These are phyloP conservation scores for Pholiota adiposa DNA, from an alignment of 1,284 basidiomycete species.

Conservation along the genomic window DNA sequence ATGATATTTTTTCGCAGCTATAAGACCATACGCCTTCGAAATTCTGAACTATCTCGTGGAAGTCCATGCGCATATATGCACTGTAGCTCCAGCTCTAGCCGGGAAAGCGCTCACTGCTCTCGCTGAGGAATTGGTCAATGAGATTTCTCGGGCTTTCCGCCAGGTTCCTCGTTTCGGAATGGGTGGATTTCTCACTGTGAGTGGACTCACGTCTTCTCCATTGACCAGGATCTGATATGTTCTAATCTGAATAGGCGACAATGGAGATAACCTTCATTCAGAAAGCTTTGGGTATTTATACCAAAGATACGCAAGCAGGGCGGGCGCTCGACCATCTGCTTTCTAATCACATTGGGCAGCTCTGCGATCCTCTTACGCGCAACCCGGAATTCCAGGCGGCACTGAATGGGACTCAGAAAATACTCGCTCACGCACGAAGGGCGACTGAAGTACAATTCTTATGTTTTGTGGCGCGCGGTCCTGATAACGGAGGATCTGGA, in stretches of 20 bases:
- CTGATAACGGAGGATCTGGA: background rate
- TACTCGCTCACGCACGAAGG: constrained; percentile 18
- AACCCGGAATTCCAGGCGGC: constrained; percentile 20
- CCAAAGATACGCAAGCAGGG: constrained; percentile 19
- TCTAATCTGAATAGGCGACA: constrained; percentile 17
- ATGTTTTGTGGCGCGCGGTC: constrained; percentile 21
- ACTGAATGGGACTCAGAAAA: constrained; percentile 23
- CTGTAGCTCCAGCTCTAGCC: constrained; percentile 77
- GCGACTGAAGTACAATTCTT: constrained; percentile 26
- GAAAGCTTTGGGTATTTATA: constrained; percentile 24
- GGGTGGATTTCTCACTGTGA: constrained; percentile 94
- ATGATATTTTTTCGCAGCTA: constrained; percentile 55
- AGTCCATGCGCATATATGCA: constrained; percentile 89
- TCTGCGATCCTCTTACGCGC: constrained; percentile 17
- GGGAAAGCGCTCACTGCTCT: constrained; percentile 82
- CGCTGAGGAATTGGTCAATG: constrained; percentile 81
- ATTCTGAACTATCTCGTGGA: constrained; percentile 88
- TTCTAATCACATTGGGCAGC: constrained; percentile 21
- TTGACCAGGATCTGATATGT: background rate
- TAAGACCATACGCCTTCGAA: constrained; percentile 92
- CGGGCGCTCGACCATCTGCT: constrained; percentile 23
- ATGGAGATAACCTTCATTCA: constrained; percentile 28
- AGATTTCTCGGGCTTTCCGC: constrained; percentile 82
- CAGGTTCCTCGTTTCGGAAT: constrained; percentile 92
- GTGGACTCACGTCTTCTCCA: constrained; percentile 24